Conservation (phyloP, 257 asterid species). For the Coffea eugenioides region DNA sequence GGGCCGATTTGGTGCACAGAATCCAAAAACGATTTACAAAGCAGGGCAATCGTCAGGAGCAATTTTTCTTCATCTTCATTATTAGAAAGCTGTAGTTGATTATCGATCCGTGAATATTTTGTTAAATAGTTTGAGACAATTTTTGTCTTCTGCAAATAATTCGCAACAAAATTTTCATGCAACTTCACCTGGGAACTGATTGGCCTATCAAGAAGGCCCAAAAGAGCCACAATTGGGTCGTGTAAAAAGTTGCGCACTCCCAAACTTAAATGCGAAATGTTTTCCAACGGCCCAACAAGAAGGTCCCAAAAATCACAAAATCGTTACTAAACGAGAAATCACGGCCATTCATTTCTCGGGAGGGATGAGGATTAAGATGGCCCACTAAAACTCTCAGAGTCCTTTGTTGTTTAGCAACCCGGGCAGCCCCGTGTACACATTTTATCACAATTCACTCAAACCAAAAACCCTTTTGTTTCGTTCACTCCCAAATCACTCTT, state of each 20-base stretch:
- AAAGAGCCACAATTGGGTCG: background rate
- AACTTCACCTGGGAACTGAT: too few species aligned
- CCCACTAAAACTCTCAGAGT: conserved; percentile 2
- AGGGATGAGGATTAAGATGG: conserved; percentile 12
- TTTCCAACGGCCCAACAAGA: background rate
- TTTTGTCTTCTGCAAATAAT: too few species aligned
- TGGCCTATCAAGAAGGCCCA: background rate
- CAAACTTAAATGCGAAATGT: background rate
- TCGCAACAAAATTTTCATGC: too few species aligned
- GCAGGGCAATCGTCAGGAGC: too few species aligned
- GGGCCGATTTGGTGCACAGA: too few species aligned
- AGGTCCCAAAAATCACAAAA: background rate
- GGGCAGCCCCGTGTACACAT: background rate
- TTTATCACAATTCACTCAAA: background rate
- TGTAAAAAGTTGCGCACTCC: background rate
- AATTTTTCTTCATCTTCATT: too few species aligned
- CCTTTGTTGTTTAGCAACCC: background rate
- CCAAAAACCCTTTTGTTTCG: conserved; percentile 13
- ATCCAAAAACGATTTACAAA: too few species aligned
- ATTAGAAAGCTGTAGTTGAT: too few species aligned
- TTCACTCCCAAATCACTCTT: conserved; percentile 21
- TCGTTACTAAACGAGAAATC: background rate
- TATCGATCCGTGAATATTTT: too few species aligned
- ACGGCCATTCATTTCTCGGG: conserved; percentile 12
- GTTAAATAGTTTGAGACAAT: too few species aligned